Evolutionary conservation across 2,329 filamentous ascomycete species (phyloP).

Genomic region (Coniochaeta hoffmannii): DNA sequence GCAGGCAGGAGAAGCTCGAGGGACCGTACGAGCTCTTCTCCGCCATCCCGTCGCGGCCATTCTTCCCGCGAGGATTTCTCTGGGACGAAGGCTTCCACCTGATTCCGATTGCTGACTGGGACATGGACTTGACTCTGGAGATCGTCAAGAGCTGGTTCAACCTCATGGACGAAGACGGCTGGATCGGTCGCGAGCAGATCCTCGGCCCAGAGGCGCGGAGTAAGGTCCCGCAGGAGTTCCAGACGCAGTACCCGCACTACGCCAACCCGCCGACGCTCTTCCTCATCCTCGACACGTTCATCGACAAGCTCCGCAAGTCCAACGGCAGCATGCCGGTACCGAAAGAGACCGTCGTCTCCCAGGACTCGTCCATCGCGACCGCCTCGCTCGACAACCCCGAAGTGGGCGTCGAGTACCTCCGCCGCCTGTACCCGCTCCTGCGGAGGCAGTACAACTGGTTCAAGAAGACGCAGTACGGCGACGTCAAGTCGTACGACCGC

Average conservation of each 20-base stretch:
- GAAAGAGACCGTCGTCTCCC: slow-evolving; percentile 35
- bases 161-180: slow-evolving; percentile 92
- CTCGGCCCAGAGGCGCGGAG: slow-evolving; percentile 84
- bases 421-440: slow-evolving; percentile 75
- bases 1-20: slow-evolving; percentile 62
- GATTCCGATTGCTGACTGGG: slow-evolving; percentile 86
- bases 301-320: slow-evolving; percentile 61
- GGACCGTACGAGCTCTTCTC: slow-evolving; percentile 87
- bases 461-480: slow-evolving; percentile 81
- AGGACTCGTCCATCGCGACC: slow-evolving; percentile 45
- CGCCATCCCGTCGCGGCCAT: slow-evolving; percentile 83
- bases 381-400: slow-evolving; percentile 61
- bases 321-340: slow-evolving; percentile 38
- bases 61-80: slow-evolving; percentile 92
- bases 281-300: slow-evolving; percentile 76
- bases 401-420: slow-evolving; percentile 63
- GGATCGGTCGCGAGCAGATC: slow-evolving; percentile 96
- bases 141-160: slow-evolving; percentile 95
- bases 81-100: slow-evolving; percentile 99
- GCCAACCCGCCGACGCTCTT: slow-evolving; percentile 95
- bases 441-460: slow-evolving; percentile 94
- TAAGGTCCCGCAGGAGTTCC: slow-evolving; percentile 91
- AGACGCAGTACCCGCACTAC: slow-evolving; percentile 93
- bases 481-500: slow-evolving; percentile 86
- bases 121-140: slow-evolving; percentile 78